phyloP scores from a whole-genome alignment of 176 grass and related monocot genomes.

The Oryza longistaminata region DNA sequence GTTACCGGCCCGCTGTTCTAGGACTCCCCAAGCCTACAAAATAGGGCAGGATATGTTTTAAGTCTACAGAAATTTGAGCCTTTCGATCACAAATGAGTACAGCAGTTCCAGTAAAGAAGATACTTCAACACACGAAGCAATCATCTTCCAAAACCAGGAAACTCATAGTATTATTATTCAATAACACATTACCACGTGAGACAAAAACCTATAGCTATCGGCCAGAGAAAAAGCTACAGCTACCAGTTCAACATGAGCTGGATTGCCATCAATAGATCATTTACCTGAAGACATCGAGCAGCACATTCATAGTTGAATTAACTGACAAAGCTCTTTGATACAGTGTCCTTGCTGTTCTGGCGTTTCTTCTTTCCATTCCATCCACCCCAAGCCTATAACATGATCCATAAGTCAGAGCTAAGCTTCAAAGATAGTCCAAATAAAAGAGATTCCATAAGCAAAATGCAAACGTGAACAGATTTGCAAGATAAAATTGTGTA shows the following conservation, averaged over 20 bases:
- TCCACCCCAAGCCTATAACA: constrained; percentile 93
- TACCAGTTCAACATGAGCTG: background rate
- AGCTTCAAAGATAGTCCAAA: constrained; percentile 1
- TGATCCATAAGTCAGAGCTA: background rate
- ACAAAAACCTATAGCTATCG: background rate
- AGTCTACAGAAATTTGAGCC: constrained; percentile 39
- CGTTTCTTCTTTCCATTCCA: constrained; percentile 99
- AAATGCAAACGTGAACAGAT: background rate
- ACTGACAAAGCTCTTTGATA: constrained; percentile 88
- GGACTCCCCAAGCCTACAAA: constrained; percentile 87
- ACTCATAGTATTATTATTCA: background rate
- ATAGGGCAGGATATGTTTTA: background rate
- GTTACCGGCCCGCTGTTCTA: constrained; percentile 91
- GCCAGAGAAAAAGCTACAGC: background rate
- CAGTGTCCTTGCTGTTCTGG: constrained; percentile 74
- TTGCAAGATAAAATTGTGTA: background rate
- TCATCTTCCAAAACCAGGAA: constrained; percentile 10
- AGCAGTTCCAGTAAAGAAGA: background rate
- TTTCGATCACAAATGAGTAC: background rate
- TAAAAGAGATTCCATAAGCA: background rate
- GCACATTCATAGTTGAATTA: constrained; percentile 88
- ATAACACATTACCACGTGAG: background rate
- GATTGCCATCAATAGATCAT: background rate
- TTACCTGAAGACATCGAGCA: constrained; percentile 93
- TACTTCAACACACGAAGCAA: constrained; percentile 11